Evolutionary conservation across 345 rosid species (phyloP), one percentile per base, ranked within the genome.

Genomic region (Litchi chinensis): DNA sequence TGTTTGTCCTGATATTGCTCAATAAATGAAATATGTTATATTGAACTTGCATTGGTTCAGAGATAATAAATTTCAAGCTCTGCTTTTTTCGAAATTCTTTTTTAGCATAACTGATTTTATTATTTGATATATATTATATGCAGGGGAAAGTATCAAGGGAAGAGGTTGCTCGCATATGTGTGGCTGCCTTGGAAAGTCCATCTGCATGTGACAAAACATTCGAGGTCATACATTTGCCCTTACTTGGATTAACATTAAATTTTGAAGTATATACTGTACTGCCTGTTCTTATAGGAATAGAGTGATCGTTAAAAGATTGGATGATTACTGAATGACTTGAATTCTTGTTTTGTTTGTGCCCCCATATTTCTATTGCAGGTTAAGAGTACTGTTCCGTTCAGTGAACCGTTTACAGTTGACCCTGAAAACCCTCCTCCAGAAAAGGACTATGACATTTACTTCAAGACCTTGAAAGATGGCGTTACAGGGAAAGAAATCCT

Each of bases 71-170:
- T 18, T 12, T 66, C 19, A 50, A 15, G 1, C 10, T 44, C 15
- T 1, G 13, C 3, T 8, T 72, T 76, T 52, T 19, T 64, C 3
- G 21, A 3, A 64, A 48, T 56, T 59, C 15, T 60, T 52, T 22
- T 24, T 28, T 40, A 71, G 21, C 15, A 62, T 9, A 28, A 18
- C 6, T 59, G 26, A 52, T 5, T 41, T 54, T 3, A 54, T 48
- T 48, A 26, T 66, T 68, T 74, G 37, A 46, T 46, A 40, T 24
- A 12, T 79, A 52, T 52, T 71, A 10, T 37, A 43, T 82, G 40
- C 78, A 95, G 99, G 99, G 97, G 70, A 96, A 96, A 79, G 80
- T 96, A 57, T 96, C 99, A 3, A 93, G 98, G 85, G 97, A 96
- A 79, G 99, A 96, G 87, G 85, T 93, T 76, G 98, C 98, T 46